Conservation (phyloP, 768 basidiomycete genomes). For the Russula olivacea region DNA sequence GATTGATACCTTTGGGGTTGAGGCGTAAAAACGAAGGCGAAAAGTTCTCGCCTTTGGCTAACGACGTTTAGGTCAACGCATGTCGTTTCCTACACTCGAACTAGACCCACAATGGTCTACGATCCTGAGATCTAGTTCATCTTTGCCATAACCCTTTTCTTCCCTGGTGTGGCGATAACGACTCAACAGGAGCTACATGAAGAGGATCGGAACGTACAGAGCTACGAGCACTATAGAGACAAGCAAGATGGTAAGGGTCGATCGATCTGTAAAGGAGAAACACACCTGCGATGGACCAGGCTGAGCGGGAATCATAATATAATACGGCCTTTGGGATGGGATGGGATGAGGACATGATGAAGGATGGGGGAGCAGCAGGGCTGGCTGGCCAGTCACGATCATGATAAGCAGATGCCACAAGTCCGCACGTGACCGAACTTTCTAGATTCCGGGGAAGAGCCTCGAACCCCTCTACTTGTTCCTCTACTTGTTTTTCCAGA, state of each 20-base stretch:
- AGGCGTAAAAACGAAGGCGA: conserved; percentile 68
- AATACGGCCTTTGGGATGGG: conserved; percentile 70
- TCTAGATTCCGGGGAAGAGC: conserved; percentile 8
- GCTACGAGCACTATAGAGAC: conserved; percentile 19
- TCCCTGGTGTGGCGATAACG: conserved; percentile 29
- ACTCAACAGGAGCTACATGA: not conserved
- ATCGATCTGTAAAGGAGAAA: not conserved
- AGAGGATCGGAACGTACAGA: conserved; percentile 18
- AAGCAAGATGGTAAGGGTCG: not conserved
- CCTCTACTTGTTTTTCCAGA: not conserved
- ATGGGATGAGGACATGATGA: conserved; percentile 22
- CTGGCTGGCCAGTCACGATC: not conserved
- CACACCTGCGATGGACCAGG: conserved; percentile 64
- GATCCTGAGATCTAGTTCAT: conserved; percentile 64
- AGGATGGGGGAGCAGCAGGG: not conserved
- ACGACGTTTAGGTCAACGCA: conserved; percentile 1
- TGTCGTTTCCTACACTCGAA: not conserved
- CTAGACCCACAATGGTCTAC: conserved; percentile 54
- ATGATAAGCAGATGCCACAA: not conserved
- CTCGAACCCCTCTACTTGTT: not conserved
- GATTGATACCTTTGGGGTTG: conserved; percentile 59
- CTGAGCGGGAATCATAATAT: conserved; percentile 55
- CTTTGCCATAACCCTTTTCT: conserved; percentile 80
- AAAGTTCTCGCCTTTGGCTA: conserved; percentile 77
- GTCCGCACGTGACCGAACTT: conserved; percentile 18